Conservation (phyloP, 805 yeast genomes). For the Cyberlindnera americana region DNA sequence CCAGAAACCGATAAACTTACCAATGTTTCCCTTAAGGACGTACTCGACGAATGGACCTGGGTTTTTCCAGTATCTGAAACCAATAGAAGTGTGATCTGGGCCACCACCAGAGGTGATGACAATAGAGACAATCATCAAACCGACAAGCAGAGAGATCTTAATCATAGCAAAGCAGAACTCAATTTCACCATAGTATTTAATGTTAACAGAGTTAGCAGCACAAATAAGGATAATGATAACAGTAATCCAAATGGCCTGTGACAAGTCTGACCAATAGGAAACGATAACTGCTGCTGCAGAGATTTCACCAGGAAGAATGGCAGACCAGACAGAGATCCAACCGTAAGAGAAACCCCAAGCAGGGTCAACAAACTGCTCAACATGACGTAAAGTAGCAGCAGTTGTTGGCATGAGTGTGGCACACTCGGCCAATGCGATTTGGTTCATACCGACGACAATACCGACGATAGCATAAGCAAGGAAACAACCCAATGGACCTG, state of each 20-base stretch:
- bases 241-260: slow-evolving; percentile 3
- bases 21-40: not conserved
- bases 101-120: slow-evolving; percentile 3
- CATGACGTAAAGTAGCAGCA: slow-evolving; percentile 1
- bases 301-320: slow-evolving; percentile 1
- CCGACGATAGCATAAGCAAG: not conserved
- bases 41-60: slow-evolving; percentile 4
- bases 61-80: slow-evolving; percentile 1
- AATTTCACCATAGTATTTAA: slow-evolving; percentile 2
- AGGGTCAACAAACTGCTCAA: slow-evolving; percentile 1
- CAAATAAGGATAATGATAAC: not conserved
- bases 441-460: slow-evolving; percentile 2
- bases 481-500: slow-evolving; percentile 4
- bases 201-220: not conserved
- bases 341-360: slow-evolving; percentile 3
- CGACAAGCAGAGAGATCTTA: slow-evolving; percentile 1
- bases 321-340: slow-evolving; percentile 1
- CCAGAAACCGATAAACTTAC: slow-evolving; percentile 2
- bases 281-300: slow-evolving; percentile 4
- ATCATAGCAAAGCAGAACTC: slow-evolving; percentile 5
- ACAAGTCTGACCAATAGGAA: slow-evolving; percentile 3
- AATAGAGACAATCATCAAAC: slow-evolving; percentile 1
- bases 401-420: slow-evolving; percentile 2
- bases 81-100: slow-evolving; percentile 2
- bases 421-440: slow-evolving; percentile 1